Evolutionary conservation across 345 rosid species (phyloP), one percentile per base, ranked within the genome.

Genomic region (Garcia nutans): DNA sequence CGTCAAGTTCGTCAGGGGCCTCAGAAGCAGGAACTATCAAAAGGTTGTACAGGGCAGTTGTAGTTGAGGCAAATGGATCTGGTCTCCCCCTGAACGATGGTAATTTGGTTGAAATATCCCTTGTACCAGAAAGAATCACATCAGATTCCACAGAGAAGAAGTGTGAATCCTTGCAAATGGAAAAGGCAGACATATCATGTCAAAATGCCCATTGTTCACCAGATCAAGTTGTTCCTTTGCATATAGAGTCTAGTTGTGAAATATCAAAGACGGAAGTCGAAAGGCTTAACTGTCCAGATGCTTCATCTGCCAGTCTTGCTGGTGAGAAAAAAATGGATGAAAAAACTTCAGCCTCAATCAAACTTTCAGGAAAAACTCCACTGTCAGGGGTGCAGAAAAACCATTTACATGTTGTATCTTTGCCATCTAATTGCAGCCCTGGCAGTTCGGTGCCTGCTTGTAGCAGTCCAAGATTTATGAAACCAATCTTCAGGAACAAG

Each of bases 1-100:
- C 87, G 9, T 73, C 78, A 8, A 81, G 76, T 83, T 82, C 88
- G 31, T 78, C 87, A 19, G 75, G 88, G 70, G 65, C 78, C 19
- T 87, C 89, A 0, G 94, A 91, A 81, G 87, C 90, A 4, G 89
- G 90, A 74, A 77, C 85, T 52, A 88, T 89, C 71, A 91, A 87
- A 78, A 88, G 85, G 62, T 73, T 88, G 77, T 89, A 88, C 74
- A 84, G 90, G 79, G 79, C 92, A 44, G 89, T 88, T 42, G 92
- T 91, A 68, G 87, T 87, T 76, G 91, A 89, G 83, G 85, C 90
- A 45, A 81, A 76, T 87, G 87, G 81, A 77, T 85, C 90, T 49
- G 86, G 86, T 58, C 71, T 72, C 62, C 84, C 88, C 59, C 31
- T 74, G 37, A 86, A 70, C 59, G 79, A 75, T 78, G 85, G 84